Percentiles rank a stretch among this genome's conserved stretches.
phyloP scores from a whole-genome alignment of 139 green algal genomes.

The Tetratostichococcus sp. region DNA sequence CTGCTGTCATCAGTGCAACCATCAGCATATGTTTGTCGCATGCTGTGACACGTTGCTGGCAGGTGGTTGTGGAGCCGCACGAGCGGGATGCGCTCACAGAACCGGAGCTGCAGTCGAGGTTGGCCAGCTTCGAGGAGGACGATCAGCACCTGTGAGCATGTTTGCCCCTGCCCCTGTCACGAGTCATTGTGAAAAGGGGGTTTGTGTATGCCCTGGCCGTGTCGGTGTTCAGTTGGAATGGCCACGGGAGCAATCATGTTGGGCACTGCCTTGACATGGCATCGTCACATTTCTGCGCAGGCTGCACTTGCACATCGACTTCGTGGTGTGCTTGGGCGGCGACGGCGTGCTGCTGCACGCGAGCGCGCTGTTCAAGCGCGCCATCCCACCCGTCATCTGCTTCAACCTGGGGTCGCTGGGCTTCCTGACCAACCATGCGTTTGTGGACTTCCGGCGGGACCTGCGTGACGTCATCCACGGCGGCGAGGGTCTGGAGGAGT shows the following conservation, averaged over 20 bases:
- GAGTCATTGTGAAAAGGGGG: no score
- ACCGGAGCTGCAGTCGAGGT: not conserved
- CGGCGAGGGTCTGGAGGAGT: constrained; percentile 49
- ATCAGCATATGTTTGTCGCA: no score
- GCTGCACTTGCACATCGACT: constrained; percentile 82
- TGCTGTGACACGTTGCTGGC: no score
- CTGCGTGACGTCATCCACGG: constrained; percentile 80
- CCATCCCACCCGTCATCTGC: constrained; percentile 73
- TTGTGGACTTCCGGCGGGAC: constrained; percentile 61
- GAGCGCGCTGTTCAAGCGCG: constrained; percentile 67
- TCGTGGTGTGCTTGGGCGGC: constrained; percentile 93
- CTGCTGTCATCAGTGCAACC: no score
- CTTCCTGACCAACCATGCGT: constrained; percentile 93
- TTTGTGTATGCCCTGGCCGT: no score
- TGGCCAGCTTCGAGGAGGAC: constrained; percentile 44
- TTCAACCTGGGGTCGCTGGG: constrained; percentile 97
- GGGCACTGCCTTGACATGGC: no score
- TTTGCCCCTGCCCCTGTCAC: no score
- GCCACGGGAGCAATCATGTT: no score
- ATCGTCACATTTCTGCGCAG: no score
- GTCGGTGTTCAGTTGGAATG: no score
- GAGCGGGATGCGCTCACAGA: constrained; percentile 55
- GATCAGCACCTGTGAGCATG: constrained; percentile 43
- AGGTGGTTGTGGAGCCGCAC: constrained; percentile 83
- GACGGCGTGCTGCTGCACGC: constrained; percentile 96